Percentiles rank a stretch among this genome's conserved stretches.
Conservation (phyloP, 768 basidiomycete species). For the Fibroporia radiculosa region DNA sequence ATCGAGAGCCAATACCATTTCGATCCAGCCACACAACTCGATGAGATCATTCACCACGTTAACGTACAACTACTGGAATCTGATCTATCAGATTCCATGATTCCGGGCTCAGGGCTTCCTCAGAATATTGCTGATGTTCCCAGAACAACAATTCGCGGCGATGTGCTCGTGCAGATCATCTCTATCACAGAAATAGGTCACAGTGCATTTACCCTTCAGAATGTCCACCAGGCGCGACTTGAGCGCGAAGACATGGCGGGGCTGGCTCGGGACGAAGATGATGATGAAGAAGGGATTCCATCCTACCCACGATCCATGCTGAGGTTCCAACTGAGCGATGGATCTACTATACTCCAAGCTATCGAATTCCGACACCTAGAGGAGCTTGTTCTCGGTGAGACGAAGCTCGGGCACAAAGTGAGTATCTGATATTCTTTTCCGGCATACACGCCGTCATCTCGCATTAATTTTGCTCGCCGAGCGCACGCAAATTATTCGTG, state of each 20-base stretch:
- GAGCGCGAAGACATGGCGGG: slow-evolving; percentile 46
- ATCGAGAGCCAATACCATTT: slow-evolving; percentile 40
- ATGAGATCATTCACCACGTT: slow-evolving; percentile 46
- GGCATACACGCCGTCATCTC: neutral
- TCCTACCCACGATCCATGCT: slow-evolving; percentile 80
- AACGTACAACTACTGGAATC: slow-evolving; percentile 67
- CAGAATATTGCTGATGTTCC: slow-evolving; percentile 28
- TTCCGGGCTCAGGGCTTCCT: slow-evolving; percentile 62
- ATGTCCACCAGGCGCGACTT: slow-evolving; percentile 55
- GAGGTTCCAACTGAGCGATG: slow-evolving; percentile 70
- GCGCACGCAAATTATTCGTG: too few species aligned
- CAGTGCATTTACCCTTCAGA: slow-evolving; percentile 76
- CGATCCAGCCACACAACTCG: slow-evolving; percentile 39
- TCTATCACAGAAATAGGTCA: slow-evolving; percentile 78
- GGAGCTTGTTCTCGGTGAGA: slow-evolving; percentile 62
- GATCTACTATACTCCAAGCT: slow-evolving; percentile 56
- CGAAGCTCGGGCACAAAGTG: slow-evolving; percentile 81
- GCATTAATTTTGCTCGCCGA: too few species aligned
- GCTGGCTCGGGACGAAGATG: slow-evolving; percentile 40
- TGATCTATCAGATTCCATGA: slow-evolving; percentile 64
- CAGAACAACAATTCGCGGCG: slow-evolving; percentile 33
- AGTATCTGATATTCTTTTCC: neutral
- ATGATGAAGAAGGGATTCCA: slow-evolving; percentile 61
- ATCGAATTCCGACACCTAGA: slow-evolving; percentile 71
- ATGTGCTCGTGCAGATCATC: slow-evolving; percentile 68